Evolutionary conservation across 2,329 filamentous ascomycete species (phyloP).

Genomic region (Thielaviopsis musarum): DNA sequence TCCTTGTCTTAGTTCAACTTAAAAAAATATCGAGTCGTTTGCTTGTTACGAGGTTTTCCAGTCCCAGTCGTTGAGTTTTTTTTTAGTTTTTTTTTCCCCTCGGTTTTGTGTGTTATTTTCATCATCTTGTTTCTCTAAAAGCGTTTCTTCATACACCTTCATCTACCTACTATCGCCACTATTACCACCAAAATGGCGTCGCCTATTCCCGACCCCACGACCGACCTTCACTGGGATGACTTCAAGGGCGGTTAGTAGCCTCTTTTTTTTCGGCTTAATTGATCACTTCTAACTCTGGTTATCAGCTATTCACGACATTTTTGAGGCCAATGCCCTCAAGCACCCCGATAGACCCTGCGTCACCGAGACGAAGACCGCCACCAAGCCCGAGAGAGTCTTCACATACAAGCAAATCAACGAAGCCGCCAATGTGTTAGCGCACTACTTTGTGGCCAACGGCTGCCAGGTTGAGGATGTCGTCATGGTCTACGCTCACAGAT

Average conservation of each 20-base stretch:
- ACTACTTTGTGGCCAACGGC: conserved; percentile 60
- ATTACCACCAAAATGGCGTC: conserved; percentile 9
- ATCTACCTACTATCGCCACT: neutral
- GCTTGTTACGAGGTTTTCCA: conserved; percentile 3
- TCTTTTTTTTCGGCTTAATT: neutral
- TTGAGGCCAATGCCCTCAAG: conserved; percentile 45
- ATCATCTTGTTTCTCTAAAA: neutral
- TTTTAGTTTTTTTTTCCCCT: too few relatives aligned
- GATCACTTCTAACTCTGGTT: neutral
- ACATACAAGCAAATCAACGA: conserved; percentile 79
- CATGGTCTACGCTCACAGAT: conserved; percentile 78
- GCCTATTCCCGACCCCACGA: conserved; percentile 44
- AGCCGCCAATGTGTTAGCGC: conserved; percentile 62
- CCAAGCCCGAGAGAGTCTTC: conserved; percentile 43
- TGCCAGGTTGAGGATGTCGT: conserved; percentile 70
- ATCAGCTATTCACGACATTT: conserved; percentile 50
- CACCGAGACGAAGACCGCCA: conserved; percentile 28
- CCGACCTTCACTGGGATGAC: conserved; percentile 49
- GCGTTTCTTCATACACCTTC: neutral
- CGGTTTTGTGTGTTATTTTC: neutral
- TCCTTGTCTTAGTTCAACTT: neutral
- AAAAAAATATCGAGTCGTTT: neutral
- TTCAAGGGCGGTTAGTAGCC: conserved; percentile 30
- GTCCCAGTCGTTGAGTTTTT: neutral
- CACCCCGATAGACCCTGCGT: conserved; percentile 45